Evolutionary conservation across 1,284 basidiomycete genomes (phyloP).

Genomic region (Cryptococcus wingfieldii): DNA sequence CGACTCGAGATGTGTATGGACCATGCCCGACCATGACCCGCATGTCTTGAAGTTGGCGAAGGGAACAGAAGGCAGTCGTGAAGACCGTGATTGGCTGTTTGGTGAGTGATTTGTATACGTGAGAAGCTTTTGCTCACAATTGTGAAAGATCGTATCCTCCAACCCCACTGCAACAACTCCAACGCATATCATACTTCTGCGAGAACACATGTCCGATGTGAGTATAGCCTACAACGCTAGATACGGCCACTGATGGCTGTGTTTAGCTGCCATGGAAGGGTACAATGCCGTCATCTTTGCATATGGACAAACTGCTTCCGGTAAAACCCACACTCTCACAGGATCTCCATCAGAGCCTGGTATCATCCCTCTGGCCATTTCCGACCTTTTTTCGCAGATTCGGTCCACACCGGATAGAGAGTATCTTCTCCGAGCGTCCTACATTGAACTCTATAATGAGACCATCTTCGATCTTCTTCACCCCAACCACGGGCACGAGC

Average conservation of each 20-base stretch:
- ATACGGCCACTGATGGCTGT: background rate
- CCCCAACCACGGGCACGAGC: slow-evolving; percentile 32
- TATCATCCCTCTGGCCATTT: slow-evolving; percentile 88
- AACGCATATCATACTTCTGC: slow-evolving; percentile 80
- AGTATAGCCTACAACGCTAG: slow-evolving; percentile 4
- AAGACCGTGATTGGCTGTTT: slow-evolving; percentile 48
- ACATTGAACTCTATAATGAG: slow-evolving; percentile 97
- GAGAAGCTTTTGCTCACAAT: slow-evolving; percentile 38
- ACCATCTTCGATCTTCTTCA: slow-evolving; percentile 63
- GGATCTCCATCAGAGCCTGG: slow-evolving; percentile 81
- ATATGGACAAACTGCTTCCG: slow-evolving; percentile 66
- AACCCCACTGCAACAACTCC: slow-evolving; percentile 65
- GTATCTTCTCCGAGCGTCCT: slow-evolving; percentile 88
- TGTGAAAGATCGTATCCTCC: slow-evolving; percentile 35
- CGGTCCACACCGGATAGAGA: slow-evolving; percentile 58
- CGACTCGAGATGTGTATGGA: slow-evolving; percentile 34
- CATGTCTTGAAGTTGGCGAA: slow-evolving; percentile 40
- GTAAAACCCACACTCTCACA: slow-evolving; percentile 86
- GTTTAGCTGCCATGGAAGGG: slow-evolving; percentile 81
- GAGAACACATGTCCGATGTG: slow-evolving; percentile 69
- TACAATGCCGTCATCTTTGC: slow-evolving; percentile 94
- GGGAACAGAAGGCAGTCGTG: slow-evolving; percentile 29
- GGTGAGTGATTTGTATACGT: slow-evolving; percentile 41
- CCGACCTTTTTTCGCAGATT: slow-evolving; percentile 53
- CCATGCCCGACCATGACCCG: slow-evolving; percentile 34